Evolutionary conservation across 768 basidiomycete genomes (phyloP), one percentile per base, ranked within the genome.

Genomic region (Tylopilus rubrobrunneus): DNA sequence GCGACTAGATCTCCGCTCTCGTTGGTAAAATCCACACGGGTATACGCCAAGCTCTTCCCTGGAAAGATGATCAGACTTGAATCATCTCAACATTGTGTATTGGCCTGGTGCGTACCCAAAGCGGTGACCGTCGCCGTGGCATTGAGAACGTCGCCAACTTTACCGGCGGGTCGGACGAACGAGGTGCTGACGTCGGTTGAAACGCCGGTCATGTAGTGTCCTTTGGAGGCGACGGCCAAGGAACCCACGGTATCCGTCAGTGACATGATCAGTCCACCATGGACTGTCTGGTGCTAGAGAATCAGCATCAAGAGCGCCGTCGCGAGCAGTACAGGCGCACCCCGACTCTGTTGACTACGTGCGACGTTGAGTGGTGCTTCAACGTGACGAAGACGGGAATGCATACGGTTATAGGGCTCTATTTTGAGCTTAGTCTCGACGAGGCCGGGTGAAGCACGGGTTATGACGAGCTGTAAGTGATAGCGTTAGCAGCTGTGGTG

Each of bases 181-280:
- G 87, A 87, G 25, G 89, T 80, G 23, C 73, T 84, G 57, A 93
- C 82, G 65, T 92, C 90, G 4, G 89, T 89, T 3, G 88, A 90
- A 10, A 92, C 89, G 15, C 91, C 89, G 0, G 91, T 92, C 89
- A 91, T 90, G 62, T 74, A 93, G 9, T 90, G 85, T 3, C 91
- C 91, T 57, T 84, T 85, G 14, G 84, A 80, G 1, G 89, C 87
- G 25, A 93, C 81, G n/a, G 86, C 89, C 17, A 92, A 79, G 1
- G 90, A 92, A 4, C 91, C 90, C 17, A 92, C 69, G 14, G 89
- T 91, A 67, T 92, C 91, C 5, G 91, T 92, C 29, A 93, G 72
- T 9, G 90, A 89, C 64, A 89, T 67, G 58, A 92, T 80, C 36
- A 93, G 77, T 21, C 91, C 91, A 17, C 91, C 91, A 60, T 93